Conservation (phyloP, 2,329 filamentous ascomycete genomes). For the Xylogone sp. region DNA sequence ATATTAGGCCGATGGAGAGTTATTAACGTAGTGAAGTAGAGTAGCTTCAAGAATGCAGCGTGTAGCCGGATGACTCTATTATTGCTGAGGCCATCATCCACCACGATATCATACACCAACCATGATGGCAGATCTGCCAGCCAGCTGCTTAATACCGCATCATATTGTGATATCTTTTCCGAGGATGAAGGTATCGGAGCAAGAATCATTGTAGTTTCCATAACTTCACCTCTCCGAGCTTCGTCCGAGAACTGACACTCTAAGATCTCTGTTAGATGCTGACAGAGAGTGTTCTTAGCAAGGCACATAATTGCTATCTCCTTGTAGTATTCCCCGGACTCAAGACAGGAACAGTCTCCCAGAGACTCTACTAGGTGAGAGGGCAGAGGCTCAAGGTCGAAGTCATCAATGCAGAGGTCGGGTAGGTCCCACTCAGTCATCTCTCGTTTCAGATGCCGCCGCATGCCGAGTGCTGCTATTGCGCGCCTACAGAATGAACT, state of each 20-base stretch:
- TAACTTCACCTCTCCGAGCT: slow-evolving; percentile 65
- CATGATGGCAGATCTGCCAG: slow-evolving; percentile 64
- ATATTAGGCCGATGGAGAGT: slow-evolving; percentile 67
- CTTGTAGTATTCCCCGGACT: slow-evolving; percentile 68
- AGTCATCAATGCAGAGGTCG: slow-evolving; percentile 81
- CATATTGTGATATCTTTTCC: slow-evolving; percentile 78
- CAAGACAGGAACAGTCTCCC: slow-evolving; percentile 66
- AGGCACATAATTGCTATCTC: slow-evolving; percentile 86
- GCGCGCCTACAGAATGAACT: slow-evolving; percentile 94
- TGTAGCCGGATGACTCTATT: slow-evolving; percentile 62
- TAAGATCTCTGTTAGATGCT: slow-evolving; percentile 88
- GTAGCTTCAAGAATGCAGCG: slow-evolving; percentile 82
- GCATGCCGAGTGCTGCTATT: slow-evolving; percentile 88
- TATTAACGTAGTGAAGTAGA: slow-evolving; percentile 87
- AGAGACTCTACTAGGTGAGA: slow-evolving; percentile 66
- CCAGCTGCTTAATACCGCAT: slow-evolving; percentile 79
- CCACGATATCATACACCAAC: slow-evolving; percentile 61
- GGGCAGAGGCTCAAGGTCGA: slow-evolving; percentile 69
- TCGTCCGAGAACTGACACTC: slow-evolving; percentile 87
- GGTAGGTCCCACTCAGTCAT: slow-evolving; percentile 91
- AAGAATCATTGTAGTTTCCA: slow-evolving; percentile 72
- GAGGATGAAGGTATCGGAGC: slow-evolving; percentile 47
- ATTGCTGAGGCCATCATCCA: slow-evolving; percentile 53
- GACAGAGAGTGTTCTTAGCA: slow-evolving; percentile 82
- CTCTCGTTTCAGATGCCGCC: slow-evolving; percentile 86